A percentile compares a stretch with the other conserved stretches of the same genome.
These are phyloP conservation scores for Pontederia crassipes DNA, from an alignment of 176 grass and related monocot species.

Conservation along the genomic window DNA sequence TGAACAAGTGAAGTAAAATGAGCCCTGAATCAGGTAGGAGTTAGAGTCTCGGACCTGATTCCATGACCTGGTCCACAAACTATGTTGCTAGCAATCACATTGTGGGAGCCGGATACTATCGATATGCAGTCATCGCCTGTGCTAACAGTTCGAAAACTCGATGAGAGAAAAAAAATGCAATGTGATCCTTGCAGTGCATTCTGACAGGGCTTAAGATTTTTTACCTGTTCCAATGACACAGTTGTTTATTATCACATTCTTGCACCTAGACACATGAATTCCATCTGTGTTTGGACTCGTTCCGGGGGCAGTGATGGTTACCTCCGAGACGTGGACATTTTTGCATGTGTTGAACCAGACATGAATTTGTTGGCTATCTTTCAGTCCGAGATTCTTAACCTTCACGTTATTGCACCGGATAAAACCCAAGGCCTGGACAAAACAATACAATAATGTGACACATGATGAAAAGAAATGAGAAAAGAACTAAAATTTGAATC, in stretches of 20 bases:
- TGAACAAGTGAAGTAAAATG: neutral
- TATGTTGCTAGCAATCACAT: slow-evolving; percentile 38
- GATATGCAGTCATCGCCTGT: slow-evolving; percentile 88
- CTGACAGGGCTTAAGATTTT: neutral
- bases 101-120: slow-evolving; percentile 48
- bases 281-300: slow-evolving; percentile 82
- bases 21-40: neutral
- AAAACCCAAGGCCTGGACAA: slow-evolving; percentile 50
- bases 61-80: slow-evolving; percentile 70
- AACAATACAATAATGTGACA: neutral
- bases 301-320: slow-evolving; percentile 47
- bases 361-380: slow-evolving; percentile 66
- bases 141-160: neutral
- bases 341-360: slow-evolving; percentile 32
- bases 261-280: slow-evolving; percentile 50
- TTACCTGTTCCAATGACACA: slow-evolving; percentile 60
- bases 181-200: too few species aligned
- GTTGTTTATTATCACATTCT: slow-evolving; percentile 31
- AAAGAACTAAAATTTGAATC: neutral
- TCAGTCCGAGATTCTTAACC: slow-evolving; percentile 37
- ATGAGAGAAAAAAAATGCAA: neutral
- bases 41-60: neutral
- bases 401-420: slow-evolving; percentile 36
- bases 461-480: neutral
- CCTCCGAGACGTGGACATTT: slow-evolving; percentile 32